Evolutionary conservation across 1,139 yeast species (phyloP), one percentile per base, ranked within the genome.

Genomic region (Candida labiduridarum): DNA sequence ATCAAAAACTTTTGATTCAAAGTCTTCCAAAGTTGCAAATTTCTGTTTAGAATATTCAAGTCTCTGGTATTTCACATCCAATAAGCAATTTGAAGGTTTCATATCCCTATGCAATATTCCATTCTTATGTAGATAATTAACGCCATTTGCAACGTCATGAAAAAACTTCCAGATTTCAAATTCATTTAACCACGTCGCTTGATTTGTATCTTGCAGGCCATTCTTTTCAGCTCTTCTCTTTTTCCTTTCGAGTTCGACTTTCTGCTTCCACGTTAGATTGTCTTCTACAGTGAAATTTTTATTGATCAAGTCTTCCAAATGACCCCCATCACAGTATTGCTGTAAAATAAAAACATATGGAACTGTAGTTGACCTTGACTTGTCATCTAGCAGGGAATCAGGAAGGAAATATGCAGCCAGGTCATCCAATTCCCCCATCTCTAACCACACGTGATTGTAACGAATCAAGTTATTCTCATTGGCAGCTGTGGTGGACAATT

Each of bases 391-490:
- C 42, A 22, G 33, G 36, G 30, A 33, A 11, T 30, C 31, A 0
- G 67, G 63, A 19, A 73, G 50, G 41, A 70, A 59, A 47, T 62
- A 68, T 0, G 75, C 61, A 10, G 55, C 51, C 73, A 68, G 74
- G 47, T 78, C 82, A 18, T 82, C 76, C 30, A 84, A 65, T 36
- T 79, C 78, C 27, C 89, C 89, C 62, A 84, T 74, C 61, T 91
- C 97, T 38, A 91, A 68, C 97, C 97, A 91, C 31, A 90, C 96
- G 68, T 91, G 97, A 62, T 90, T 90, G 63, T 91, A 91, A 27
- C 88, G 81, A 19, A 90, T 89, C 57, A 90, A 75, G 63, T 90
- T 89, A 22, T 82, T 68, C 47, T 71, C 76, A 48, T 69, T 69
- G 33, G 76, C 76, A 0, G 77, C 76, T 43, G 67, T 64, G 15